phyloP scores from a whole-genome alignment of 805 yeast species.

The Yarrowia yakushimensis region DNA sequence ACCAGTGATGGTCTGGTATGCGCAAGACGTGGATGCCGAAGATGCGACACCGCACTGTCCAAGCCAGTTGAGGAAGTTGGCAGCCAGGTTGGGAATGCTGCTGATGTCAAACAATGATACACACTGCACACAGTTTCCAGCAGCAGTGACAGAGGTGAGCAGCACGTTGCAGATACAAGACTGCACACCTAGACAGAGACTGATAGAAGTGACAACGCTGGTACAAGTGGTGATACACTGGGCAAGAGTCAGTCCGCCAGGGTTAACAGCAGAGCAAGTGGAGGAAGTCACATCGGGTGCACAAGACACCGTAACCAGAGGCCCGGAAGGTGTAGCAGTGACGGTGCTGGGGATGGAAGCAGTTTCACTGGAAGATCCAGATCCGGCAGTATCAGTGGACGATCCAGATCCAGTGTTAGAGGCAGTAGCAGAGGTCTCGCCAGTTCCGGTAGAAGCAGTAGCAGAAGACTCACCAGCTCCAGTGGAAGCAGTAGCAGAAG shows the following conservation, averaged over 20 bases:
- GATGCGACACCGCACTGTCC: background rate
- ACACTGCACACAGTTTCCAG: slow-evolving; percentile 5
- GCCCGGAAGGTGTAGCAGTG: background rate
- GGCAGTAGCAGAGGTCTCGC: background rate
- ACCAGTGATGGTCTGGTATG: slow-evolving; percentile 12
- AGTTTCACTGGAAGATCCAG: background rate
- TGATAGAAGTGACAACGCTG: background rate
- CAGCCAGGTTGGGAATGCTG: slow-evolving; percentile 5
- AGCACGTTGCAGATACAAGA: background rate
- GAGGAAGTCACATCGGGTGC: background rate
- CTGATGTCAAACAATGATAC: background rate
- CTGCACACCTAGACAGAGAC: slow-evolving; percentile 8
- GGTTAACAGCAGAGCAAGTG: background rate
- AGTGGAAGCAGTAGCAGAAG: background rate
- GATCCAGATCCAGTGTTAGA: background rate
- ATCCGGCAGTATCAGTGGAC: background rate
- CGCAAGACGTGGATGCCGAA: background rate
- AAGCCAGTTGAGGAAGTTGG: slow-evolving; percentile 13
- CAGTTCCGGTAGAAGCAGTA: background rate
- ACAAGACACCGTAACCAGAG: background rate
- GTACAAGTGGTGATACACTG: slow-evolving; percentile 9
- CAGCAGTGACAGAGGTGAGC: background rate
- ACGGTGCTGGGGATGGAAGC: background rate
- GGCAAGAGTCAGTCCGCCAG: background rate
- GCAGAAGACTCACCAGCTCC: background rate